Evolutionary conservation across 257 asterid species (phyloP).

Genomic region (Thymus quinquecostatus): DNA sequence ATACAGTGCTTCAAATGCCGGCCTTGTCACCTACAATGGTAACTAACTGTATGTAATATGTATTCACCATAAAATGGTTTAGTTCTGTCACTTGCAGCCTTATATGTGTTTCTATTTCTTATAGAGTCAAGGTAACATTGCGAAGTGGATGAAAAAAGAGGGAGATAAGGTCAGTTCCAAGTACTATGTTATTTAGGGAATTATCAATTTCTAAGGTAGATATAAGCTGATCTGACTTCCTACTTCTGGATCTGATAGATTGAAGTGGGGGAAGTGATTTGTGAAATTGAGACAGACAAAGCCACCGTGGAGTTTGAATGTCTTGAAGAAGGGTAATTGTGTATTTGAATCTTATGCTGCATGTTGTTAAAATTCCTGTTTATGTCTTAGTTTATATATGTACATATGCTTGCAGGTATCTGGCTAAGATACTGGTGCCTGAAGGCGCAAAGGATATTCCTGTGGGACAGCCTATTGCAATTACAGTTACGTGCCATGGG

Average conservation of each 20-base stretch:
- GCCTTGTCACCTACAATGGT: slow-evolving; percentile 99
- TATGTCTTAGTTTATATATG: slow-evolving; percentile 21
- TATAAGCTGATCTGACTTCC: slow-evolving; percentile 30
- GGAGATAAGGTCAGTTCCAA: slow-evolving; percentile 88
- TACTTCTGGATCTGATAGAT: slow-evolving; percentile 62
- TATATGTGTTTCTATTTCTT: slow-evolving; percentile 37
- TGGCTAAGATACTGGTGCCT: slow-evolving; percentile 92
- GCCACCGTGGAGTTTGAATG: slow-evolving; percentile 96
- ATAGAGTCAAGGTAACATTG: slow-evolving; percentile 96
- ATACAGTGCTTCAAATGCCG: slow-evolving; percentile 84
- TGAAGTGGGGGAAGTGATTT: slow-evolving; percentile 89
- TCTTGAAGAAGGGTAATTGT: slow-evolving; percentile 91
- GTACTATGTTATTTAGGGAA: slow-evolving; percentile 21
- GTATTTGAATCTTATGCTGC: slow-evolving; percentile 31
- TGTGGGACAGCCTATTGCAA: slow-evolving; percentile 95
- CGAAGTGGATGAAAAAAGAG: slow-evolving; percentile 90
- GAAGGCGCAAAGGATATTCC: slow-evolving; percentile 98
- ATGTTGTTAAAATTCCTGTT: slow-evolving; percentile 19
- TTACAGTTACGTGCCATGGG: slow-evolving; percentile 67
- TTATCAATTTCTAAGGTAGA: slow-evolving; percentile 19
- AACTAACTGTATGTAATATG: slow-evolving; percentile 35
- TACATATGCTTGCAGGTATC: slow-evolving; percentile 63
- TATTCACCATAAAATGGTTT: not conserved
- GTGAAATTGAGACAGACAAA: slow-evolving; percentile 98
- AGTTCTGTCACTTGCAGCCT: slow-evolving; percentile 16